Conservation (phyloP, 1,139 yeast species). For the Pichia sp. region DNA sequence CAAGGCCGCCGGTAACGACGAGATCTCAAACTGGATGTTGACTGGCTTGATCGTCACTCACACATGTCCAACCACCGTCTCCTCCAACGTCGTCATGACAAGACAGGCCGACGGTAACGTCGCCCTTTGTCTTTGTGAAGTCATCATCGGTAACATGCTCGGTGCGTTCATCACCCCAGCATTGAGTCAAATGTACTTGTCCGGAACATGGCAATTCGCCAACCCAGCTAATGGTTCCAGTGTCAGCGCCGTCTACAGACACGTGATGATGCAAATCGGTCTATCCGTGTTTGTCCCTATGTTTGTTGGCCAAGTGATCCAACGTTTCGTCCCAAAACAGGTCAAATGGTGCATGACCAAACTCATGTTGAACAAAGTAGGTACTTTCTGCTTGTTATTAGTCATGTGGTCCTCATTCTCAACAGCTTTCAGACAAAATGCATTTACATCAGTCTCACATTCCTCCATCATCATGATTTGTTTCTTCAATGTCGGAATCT, state of each 20-base stretch:
- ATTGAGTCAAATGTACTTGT: constrained; percentile 65
- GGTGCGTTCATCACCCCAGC: constrained; percentile 92
- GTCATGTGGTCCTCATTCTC: constrained; percentile 86
- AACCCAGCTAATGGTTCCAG: constrained; percentile 66
- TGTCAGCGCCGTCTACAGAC: constrained; percentile 56
- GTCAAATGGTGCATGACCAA: constrained; percentile 59
- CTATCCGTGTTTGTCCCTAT: constrained; percentile 79
- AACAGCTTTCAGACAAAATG: constrained; percentile 81
- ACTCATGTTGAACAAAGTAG: constrained; percentile 65
- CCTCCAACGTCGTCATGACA: constrained; percentile 92
- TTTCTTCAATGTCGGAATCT: constrained; percentile 78
- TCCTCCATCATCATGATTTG: constrained; percentile 71
- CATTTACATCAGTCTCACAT: constrained; percentile 61
- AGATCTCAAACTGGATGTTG: constrained; percentile 69
- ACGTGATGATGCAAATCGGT: constrained; percentile 86
- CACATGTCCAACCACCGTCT: constrained; percentile 88
- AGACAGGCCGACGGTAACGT: constrained; percentile 63
- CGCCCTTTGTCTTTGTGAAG: constrained; percentile 76
- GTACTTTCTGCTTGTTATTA: constrained; percentile 72
- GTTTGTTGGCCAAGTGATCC: constrained; percentile 84
- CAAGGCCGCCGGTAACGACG: constrained; percentile 51
- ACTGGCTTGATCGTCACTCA: constrained; percentile 82
- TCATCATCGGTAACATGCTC: constrained; percentile 74
- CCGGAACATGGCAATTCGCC: constrained; percentile 68
- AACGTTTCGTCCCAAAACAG: constrained; percentile 64